These are phyloP conservation scores for Ustilago curta DNA, from an alignment of 1,284 basidiomycete genomes.

Conservation along the genomic window DNA sequence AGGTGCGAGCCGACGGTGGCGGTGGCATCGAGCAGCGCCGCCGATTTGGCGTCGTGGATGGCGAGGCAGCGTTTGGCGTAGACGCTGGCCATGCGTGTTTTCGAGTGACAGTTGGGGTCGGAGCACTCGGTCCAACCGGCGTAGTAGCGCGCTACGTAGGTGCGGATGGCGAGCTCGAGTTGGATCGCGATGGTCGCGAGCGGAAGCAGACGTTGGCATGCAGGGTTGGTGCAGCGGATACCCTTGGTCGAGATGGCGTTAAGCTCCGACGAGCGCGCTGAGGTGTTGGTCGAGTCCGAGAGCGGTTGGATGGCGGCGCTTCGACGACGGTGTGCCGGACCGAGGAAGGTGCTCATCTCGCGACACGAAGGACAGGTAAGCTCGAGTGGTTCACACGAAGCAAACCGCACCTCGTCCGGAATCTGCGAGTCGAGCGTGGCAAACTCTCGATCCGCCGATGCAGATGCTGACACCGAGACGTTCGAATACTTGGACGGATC, in stretches of 20 bases:
- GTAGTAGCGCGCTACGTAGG: constrained; percentile 84
- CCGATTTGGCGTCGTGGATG: constrained; percentile 38
- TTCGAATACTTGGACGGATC: constrained; percentile 82
- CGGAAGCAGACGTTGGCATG: constrained; percentile 32
- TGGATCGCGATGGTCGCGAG: constrained; percentile 73
- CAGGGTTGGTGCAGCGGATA: constrained; percentile 44
- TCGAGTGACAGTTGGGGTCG: constrained; percentile 83
- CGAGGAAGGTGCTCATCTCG: constrained; percentile 33
- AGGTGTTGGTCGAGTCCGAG: constrained; percentile 23
- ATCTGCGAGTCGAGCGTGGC: constrained; percentile 88
- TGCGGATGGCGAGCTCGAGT: constrained; percentile 85
- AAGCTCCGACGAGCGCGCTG: constrained; percentile 1
- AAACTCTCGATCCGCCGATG: constrained; percentile 74
- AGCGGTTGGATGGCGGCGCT: constrained; percentile 6
- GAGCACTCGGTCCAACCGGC: constrained; percentile 88
- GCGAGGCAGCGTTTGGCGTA: constrained; percentile 76
- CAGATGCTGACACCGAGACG: constrained; percentile 3
- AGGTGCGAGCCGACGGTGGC: constrained; percentile 8
- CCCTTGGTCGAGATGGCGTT: constrained; percentile 44
- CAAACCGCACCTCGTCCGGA: constrained; percentile 83
- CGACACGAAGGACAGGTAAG: constrained; percentile 59
- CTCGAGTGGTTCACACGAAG: constrained; percentile 52
- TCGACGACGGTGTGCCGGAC: constrained; percentile 27
- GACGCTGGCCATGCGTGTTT: constrained; percentile 90
- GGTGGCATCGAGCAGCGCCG: constrained; percentile 24